A percentile compares a stretch with the other conserved stretches of the same genome.
Evolutionary conservation across 805 yeast species (phyloP).

Genomic region (Candida maris): DNA sequence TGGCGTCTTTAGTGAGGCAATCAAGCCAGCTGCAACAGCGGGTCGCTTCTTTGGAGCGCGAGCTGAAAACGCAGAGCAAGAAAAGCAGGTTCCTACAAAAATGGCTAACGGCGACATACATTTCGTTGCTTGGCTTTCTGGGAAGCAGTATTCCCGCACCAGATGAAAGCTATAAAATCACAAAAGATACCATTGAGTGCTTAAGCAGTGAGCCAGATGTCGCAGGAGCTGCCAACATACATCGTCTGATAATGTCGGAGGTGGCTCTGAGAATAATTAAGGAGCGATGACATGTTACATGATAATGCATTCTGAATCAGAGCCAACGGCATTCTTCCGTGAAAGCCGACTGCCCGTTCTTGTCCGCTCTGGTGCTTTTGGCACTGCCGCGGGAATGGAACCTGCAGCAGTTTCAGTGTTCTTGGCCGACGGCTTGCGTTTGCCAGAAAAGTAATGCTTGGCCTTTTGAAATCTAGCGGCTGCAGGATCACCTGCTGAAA

Average conservation of each 20-base stretch:
- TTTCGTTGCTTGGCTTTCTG: slow-evolving; percentile 4
- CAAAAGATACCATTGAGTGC: slow-evolving; percentile 1
- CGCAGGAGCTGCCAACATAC: slow-evolving; percentile 2
- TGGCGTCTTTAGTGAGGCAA: too few relatives aligned
- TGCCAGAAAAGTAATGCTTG: slow-evolving; percentile 5
- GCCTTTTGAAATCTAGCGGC: slow-evolving; percentile 9
- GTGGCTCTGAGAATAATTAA: slow-evolving; percentile 1
- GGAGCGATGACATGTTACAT: slow-evolving; percentile 20
- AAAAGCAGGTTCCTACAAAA: neutral
- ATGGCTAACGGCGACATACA: slow-evolving; percentile 9
- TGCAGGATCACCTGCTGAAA: neutral
- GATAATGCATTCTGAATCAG: slow-evolving; percentile 31
- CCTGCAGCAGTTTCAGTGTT: slow-evolving; percentile 1
- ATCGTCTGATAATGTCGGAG: slow-evolving; percentile 1
- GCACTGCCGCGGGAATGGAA: too few relatives aligned
- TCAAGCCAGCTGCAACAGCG: neutral
- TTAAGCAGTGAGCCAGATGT: slow-evolving; percentile 1
- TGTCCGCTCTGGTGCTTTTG: slow-evolving; percentile 3
- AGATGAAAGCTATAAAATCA: slow-evolving; percentile 2
- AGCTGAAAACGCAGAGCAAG: neutral
- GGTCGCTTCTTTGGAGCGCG: neutral
- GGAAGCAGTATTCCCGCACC: slow-evolving; percentile 5
- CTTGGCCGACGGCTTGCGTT: slow-evolving; percentile 1
- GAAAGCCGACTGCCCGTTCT: neutral
- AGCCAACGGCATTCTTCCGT: slow-evolving; percentile 2